Evolutionary conservation across 345 rosid genomes (phyloP).

Genomic region (Brassica incana): DNA sequence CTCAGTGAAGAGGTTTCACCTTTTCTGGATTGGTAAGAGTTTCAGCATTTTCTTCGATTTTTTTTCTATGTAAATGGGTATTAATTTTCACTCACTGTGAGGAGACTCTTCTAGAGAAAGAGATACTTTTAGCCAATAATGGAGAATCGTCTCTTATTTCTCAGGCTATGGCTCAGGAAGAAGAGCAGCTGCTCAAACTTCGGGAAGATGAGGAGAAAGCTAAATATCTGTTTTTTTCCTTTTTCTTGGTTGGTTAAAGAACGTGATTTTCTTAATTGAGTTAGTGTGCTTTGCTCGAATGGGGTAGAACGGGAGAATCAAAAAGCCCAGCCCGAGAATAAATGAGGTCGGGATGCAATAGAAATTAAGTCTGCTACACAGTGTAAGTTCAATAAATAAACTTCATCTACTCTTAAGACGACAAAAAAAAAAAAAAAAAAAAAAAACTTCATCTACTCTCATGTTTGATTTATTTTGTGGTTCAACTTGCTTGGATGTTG

Average conservation of each 20-base stretch:
- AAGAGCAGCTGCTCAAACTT: conserved; percentile 54
- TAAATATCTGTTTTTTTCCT: conserved; percentile 6
- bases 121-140: conserved; percentile 43
- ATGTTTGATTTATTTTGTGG: background rate
- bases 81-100: conserved; percentile 25
- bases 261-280: conserved; percentile 18
- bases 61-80: background rate
- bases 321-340: conserved; percentile 43
- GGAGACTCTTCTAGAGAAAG: conserved; percentile 43
- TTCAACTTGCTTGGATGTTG: background rate
- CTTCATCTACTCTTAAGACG: background rate
- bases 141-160: conserved; percentile 57
- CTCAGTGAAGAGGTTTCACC: conserved; percentile 63
- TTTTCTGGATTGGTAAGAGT: background rate
- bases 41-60: background rate
- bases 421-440: too few species aligned
- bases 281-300: conserved; percentile 45
- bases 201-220: conserved; percentile 50
- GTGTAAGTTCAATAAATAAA: conserved; percentile 42
- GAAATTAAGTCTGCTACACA: conserved; percentile 60
- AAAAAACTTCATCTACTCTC: background rate
- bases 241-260: background rate
- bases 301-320: conserved; percentile 52
- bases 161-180: conserved; percentile 63
- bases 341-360: conserved; percentile 62